These are phyloP conservation scores for Tetrahymena borealis DNA, from an alignment of 73 alveolate species.

Conservation along the genomic window DNA sequence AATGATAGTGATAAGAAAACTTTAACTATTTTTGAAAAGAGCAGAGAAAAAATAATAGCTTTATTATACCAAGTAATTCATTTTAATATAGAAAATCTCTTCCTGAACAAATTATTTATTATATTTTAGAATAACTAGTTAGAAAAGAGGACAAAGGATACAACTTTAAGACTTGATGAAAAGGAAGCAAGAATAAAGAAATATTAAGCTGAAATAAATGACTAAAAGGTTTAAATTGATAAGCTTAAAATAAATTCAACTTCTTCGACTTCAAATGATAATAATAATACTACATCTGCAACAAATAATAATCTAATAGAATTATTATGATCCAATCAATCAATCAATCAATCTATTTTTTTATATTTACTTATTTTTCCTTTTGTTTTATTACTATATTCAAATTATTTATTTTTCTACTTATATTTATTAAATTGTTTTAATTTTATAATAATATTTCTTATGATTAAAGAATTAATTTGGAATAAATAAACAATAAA, in stretches of 20 bases:
- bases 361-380: no score
- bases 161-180: not conserved
- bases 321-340: not conserved
- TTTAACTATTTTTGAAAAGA: not conserved
- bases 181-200: not conserved
- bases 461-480: no score
- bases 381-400: no score
- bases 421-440: no score
- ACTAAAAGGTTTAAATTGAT: not conserved
- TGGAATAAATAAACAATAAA: no score
- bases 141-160: not conserved
- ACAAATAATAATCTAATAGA: not conserved
- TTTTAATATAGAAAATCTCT: no score
- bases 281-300: not conserved
- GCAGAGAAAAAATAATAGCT: not conserved
- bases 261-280: not conserved
- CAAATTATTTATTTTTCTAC: no score
- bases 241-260: not conserved
- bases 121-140: not conserved
- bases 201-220: not conserved
- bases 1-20: not conserved
- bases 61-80: not conserved
- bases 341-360: no score
- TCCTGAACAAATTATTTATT: not conserved
- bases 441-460: no score